These are phyloP conservation scores for Fragaria iinumae DNA, from an alignment of 306 rosid genomes.

Conservation along the genomic window DNA sequence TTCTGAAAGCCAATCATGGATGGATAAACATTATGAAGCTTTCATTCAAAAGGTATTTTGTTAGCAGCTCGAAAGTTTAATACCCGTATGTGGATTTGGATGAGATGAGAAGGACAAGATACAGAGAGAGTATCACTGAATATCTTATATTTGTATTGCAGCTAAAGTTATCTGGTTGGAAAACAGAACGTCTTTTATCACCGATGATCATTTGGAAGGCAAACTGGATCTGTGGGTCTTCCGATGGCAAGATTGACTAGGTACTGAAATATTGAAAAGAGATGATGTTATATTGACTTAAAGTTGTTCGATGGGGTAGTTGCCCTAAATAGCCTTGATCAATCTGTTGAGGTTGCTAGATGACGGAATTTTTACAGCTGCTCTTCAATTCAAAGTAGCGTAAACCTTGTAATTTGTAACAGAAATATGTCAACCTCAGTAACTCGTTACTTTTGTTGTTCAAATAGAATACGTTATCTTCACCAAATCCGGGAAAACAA, in stretches of 20 bases:
- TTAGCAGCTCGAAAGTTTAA: background rate
- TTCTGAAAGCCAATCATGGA: conserved; percentile 73
- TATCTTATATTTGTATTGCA: conserved; percentile 29
- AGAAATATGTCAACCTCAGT: background rate
- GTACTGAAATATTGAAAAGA: conserved; percentile 4
- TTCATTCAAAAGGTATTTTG: conserved; percentile 64
- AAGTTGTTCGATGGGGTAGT: background rate
- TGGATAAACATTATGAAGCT: conserved; percentile 59
- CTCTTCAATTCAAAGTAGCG: background rate
- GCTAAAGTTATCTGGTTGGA: conserved; percentile 84
- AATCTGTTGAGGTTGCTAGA: background rate
- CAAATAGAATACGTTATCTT: background rate
- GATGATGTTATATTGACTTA: conserved; percentile 10
- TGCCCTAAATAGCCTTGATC: background rate
- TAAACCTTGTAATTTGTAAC: background rate
- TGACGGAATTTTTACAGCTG: background rate
- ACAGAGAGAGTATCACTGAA: background rate
- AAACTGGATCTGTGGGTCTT: conserved; percentile 61
- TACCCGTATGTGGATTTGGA: background rate
- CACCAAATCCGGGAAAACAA: background rate
- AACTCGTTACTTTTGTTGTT: background rate
- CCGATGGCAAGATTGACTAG: conserved; percentile 61
- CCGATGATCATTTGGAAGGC: conserved; percentile 79
- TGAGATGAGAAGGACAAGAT: background rate
- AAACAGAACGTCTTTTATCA: conserved; percentile 79